Evolutionary conservation across 192 early-diverging fungal genomes (phyloP).

Genomic region (Mortierella alpina): DNA sequence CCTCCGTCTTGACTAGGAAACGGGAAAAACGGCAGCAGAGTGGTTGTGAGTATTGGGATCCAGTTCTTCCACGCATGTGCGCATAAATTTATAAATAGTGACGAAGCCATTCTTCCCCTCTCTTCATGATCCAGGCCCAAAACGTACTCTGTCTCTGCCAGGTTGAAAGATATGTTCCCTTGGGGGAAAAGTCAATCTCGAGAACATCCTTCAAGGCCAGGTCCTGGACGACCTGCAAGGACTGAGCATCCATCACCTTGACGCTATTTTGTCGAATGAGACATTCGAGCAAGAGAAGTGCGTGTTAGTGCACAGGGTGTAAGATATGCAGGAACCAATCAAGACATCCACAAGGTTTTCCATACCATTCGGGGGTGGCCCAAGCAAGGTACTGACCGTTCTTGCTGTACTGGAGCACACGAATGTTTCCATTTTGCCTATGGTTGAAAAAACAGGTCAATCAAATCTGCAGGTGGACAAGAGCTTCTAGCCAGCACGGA

Average conservation of each 20-base stretch:
- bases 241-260: conserved; percentile 78
- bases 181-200: conserved; percentile 93
- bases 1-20: conserved; percentile 73
- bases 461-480: neutral
- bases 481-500: neutral
- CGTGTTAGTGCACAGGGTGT: neutral
- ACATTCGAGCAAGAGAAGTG: neutral
- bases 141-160: conserved; percentile 84
- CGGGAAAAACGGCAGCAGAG: neutral
- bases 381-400: conserved; percentile 78
- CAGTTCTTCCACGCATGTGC: too few species aligned
- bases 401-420: conserved; percentile 77
- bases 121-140: neutral
- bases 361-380: conserved; percentile 69
- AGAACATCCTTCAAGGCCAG: conserved; percentile 76
- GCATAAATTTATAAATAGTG: neutral
- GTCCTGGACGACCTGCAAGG: conserved; percentile 68
- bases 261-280: conserved; percentile 58
- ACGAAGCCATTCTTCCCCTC: neutral
- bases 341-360: neutral
- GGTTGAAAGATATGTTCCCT: conserved; percentile 88
- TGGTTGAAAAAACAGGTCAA: neutral
- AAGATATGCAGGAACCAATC: neutral
- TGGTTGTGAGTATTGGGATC: neutral
- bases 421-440: conserved; percentile 59